A percentile compares a stretch with the other conserved stretches of the same genome.
phyloP scores from a whole-genome alignment of 768 basidiomycete species.

The Hypsizygus marmoreus region DNA sequence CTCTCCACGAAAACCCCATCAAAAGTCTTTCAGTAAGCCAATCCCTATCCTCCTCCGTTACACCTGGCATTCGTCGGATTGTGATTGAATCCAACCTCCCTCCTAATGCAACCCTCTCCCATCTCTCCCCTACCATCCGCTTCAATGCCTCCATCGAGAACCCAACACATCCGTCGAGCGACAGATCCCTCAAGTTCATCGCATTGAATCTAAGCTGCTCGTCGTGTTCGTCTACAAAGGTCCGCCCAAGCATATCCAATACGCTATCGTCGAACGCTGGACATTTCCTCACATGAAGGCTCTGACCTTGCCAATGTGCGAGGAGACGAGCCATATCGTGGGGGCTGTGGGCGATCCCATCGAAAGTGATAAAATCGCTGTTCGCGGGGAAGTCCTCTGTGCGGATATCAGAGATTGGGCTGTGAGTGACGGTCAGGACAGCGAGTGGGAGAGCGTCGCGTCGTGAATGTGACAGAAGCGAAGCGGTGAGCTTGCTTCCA shows the following conservation, averaged over 20 bases:
- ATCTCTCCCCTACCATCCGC: conserved; percentile 35
- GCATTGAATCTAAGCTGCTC: neutral
- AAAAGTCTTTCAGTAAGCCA: no score
- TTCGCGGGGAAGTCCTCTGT: neutral
- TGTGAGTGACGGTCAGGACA: no score
- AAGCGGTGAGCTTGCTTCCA: no score
- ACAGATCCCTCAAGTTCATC: neutral
- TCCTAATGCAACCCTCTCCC: no score
- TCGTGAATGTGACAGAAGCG: no score
- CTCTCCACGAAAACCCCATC: no score
- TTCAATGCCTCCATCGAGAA: conserved; percentile 5
- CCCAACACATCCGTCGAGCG: neutral
- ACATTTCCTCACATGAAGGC: neutral
- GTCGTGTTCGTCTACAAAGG: neutral
- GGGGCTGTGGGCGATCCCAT: neutral
- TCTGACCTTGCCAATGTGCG: neutral
- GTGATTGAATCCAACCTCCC: no score
- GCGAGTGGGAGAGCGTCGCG: no score
- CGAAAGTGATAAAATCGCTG: neutral
- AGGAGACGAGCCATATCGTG: neutral
- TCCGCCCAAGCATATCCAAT: neutral
- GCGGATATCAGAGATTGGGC: no score
- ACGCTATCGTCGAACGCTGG: conserved; percentile 1
- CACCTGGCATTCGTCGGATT: no score
- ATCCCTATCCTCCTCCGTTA: no score